phyloP scores from a whole-genome alignment of 345 rosid species.

The Chamaenerion angustifolium region DNA sequence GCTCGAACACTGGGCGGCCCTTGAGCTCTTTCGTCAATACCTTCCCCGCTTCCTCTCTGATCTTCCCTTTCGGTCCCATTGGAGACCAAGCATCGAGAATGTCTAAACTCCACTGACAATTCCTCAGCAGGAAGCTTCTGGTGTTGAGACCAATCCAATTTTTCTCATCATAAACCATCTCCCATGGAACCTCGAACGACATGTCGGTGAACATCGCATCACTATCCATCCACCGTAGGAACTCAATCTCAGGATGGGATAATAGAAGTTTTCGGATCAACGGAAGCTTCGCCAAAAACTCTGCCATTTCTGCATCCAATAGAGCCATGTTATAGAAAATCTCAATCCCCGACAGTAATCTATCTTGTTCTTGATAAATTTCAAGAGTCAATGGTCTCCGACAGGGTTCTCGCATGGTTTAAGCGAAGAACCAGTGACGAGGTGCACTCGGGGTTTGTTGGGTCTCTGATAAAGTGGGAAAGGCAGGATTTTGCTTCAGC shows the following conservation, averaged over 20 bases:
- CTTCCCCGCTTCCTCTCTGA: slow-evolving; percentile 50
- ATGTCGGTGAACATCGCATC: slow-evolving; percentile 57
- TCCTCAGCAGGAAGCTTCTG: slow-evolving; percentile 42
- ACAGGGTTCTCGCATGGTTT: slow-evolving; percentile 55
- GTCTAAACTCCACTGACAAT: slow-evolving; percentile 42
- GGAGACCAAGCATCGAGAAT: slow-evolving; percentile 42
- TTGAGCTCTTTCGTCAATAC: slow-evolving; percentile 37
- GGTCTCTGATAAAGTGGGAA: slow-evolving; percentile 28
- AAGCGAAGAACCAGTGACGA: slow-evolving; percentile 49
- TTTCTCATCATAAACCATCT: slow-evolving; percentile 47
- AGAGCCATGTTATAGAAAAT: slow-evolving; percentile 44
- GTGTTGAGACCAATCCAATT: slow-evolving; percentile 59
- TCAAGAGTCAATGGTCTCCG: slow-evolving; percentile 42
- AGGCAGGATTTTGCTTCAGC: slow-evolving; percentile 24
- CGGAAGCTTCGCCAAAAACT: slow-evolving; percentile 52
- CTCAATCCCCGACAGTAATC: slow-evolving; percentile 48
- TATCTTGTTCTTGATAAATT: slow-evolving; percentile 48
- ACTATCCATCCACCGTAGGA: slow-evolving; percentile 61
- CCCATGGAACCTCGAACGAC: slow-evolving; percentile 54
- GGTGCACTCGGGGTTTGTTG: slow-evolving; percentile 39
- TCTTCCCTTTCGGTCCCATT: slow-evolving; percentile 49
- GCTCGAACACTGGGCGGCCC: slow-evolving; percentile 46
- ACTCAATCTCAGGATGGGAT: slow-evolving; percentile 50
- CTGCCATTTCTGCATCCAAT: slow-evolving; percentile 47
- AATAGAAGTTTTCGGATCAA: slow-evolving; percentile 36